These are phyloP conservation scores for Trametes sp. DNA, from an alignment of 1,284 basidiomycete species.

Conservation along the genomic window DNA sequence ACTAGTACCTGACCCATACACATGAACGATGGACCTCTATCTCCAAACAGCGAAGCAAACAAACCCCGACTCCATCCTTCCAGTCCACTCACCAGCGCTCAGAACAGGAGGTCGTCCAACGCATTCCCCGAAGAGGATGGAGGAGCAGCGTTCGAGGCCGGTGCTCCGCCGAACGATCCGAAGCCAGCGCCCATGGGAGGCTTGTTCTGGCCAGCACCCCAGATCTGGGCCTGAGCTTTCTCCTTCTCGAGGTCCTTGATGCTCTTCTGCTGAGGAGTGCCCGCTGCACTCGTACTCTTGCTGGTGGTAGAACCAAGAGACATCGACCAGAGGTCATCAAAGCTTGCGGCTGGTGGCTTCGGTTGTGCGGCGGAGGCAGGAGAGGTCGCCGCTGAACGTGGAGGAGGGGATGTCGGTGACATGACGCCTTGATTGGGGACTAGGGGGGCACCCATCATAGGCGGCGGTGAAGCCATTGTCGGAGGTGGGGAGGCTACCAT, in stretches of 20 bases:
- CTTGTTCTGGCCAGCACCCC: conserved; percentile 60
- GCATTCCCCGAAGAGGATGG: conserved; percentile 37
- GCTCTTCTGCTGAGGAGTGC: conserved; percentile 62
- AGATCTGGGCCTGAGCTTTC: conserved; percentile 80
- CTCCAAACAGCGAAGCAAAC: conserved; percentile 24
- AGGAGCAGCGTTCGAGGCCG: conserved; percentile 32
- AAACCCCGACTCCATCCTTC: conserved; percentile 2
- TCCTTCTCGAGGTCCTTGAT: conserved; percentile 90
- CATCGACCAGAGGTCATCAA: conserved; percentile 93
- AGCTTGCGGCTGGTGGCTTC: conserved; percentile 55
- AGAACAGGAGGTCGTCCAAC: conserved; percentile 46
- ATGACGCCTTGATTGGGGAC: conserved; percentile 29
- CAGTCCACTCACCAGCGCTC: conserved; percentile 16
- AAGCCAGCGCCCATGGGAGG: conserved; percentile 50
- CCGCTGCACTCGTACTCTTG: conserved; percentile 34
- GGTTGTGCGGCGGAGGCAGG: conserved; percentile 37
- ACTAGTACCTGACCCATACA: conserved; percentile 17
- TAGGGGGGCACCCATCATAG: conserved; percentile 29
- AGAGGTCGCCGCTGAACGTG: conserved; percentile 31
- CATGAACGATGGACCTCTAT: conserved; percentile 25
- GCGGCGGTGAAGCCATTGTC: conserved; percentile 29
- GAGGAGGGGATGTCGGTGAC: conserved; percentile 29
- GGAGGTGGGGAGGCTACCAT: conserved; percentile 16
- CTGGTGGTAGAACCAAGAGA: conserved; percentile 63
- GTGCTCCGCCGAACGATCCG: conserved; percentile 51